Percentiles rank a stretch among this genome's conserved stretches.
phyloP scores from a whole-genome alignment of 345 rosid species.

The Camelina laxa region DNA sequence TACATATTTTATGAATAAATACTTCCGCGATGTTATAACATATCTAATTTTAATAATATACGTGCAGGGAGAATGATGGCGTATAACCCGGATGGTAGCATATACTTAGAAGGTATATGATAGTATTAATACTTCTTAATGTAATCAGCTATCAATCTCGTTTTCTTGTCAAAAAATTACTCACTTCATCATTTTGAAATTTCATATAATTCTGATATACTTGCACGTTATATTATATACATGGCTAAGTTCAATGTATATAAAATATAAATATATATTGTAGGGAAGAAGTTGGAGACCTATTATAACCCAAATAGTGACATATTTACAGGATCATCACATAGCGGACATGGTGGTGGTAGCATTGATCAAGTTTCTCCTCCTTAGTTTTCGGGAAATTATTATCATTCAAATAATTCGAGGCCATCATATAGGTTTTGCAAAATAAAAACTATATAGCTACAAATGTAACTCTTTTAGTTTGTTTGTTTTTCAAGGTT shows the following conservation, averaged over 20 bases:
- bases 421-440: neutral
- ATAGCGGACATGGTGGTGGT: slow-evolving; percentile 29
- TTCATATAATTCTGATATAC: neutral
- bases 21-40: neutral
- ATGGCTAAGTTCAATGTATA: neutral
- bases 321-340: slow-evolving; percentile 16
- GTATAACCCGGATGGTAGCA: neutral
- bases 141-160: neutral
- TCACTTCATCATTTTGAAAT: neutral
- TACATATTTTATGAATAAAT: neutral
- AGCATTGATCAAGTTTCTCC: neutral
- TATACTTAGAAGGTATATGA: too few species aligned
- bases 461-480: neutral
- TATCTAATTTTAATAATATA: neutral
- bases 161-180: neutral
- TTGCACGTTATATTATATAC: neutral
- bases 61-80: slow-evolving; percentile 4
- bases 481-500: neutral
- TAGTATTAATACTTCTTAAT: neutral
- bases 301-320: slow-evolving; percentile 13
- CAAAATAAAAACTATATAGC: neutral
- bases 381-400: neutral
- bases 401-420: neutral
- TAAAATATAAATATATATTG: neutral
- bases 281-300: neutral